A percentile compares a stretch with the other conserved stretches of the same genome.
These are phyloP conservation scores for Cryptococcus sp. DNA, from an alignment of 1,284 basidiomycete species.

Conservation along the genomic window DNA sequence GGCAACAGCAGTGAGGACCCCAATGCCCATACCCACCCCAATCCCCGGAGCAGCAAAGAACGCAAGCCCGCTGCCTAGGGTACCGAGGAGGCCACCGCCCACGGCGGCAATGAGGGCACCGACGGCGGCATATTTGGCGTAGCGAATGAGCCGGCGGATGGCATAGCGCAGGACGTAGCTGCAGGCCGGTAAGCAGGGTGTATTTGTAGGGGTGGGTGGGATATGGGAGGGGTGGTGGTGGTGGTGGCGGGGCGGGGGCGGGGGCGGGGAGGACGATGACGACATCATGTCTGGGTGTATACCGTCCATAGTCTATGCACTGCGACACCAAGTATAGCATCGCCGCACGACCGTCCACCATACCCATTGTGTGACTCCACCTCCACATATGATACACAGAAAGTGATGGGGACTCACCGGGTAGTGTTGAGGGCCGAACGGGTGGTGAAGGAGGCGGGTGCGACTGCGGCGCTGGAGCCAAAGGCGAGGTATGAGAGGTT, in stretches of 20 bases:
- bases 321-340: not conserved
- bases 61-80: slow-evolving; percentile 41
- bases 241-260: not conserved
- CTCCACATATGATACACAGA: not conserved
- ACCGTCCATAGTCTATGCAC: not conserved
- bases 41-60: slow-evolving; percentile 48
- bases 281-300: not conserved
- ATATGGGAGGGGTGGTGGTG: not conserved
- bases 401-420: slow-evolving; percentile 22
- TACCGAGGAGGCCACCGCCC: slow-evolving; percentile 42
- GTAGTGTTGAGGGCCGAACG: slow-evolving; percentile 44
- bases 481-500: slow-evolving; percentile 47
- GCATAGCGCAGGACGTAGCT: slow-evolving; percentile 49
- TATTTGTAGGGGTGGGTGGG: not conserved
- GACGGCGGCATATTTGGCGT: slow-evolving; percentile 48
- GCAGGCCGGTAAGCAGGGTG: not conserved
- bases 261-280: not conserved
- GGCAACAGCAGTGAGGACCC: slow-evolving; percentile 36
- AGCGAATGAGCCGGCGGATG: slow-evolving; percentile 45
- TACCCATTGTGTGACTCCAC: not conserved
- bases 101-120: slow-evolving; percentile 41
- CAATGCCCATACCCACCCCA: slow-evolving; percentile 40
- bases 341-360: not conserved
- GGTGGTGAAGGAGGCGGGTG: slow-evolving; percentile 42
- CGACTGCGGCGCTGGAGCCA: slow-evolving; percentile 33